phyloP scores from a whole-genome alignment of 768 basidiomycete species.

The Lactarius sanguifluus region DNA sequence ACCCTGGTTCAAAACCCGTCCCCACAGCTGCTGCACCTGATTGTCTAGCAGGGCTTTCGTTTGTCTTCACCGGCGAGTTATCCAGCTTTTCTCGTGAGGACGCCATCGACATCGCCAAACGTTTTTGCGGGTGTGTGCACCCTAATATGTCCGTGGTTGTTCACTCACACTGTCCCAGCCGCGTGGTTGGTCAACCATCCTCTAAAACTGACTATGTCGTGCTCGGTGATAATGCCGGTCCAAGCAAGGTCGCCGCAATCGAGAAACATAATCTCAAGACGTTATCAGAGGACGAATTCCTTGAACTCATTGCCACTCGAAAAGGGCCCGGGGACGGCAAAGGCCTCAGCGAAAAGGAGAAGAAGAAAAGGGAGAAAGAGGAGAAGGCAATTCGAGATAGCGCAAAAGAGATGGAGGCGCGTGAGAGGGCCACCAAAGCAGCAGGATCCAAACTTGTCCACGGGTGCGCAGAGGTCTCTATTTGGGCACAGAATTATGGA shows the following conservation, averaged over 20 bases:
- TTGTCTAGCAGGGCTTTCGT: conserved; percentile 80
- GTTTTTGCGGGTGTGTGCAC: conserved; percentile 79
- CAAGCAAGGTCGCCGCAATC: conserved; percentile 83
- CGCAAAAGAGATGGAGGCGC: conserved; percentile 76
- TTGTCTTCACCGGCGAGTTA: conserved; percentile 96
- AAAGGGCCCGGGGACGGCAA: conserved; percentile 46
- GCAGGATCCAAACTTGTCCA: conserved; percentile 24
- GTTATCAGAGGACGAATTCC: conserved; percentile 83
- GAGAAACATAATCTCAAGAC: conserved; percentile 75
- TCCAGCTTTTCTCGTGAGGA: conserved; percentile 86
- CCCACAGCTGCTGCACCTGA: conserved; percentile 75
- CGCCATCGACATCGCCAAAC: conserved; percentile 83
- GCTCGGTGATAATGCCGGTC: conserved; percentile 84
- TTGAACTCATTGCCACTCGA: conserved; percentile 76
- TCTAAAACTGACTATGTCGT: conserved; percentile 89
- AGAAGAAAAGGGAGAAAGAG: conserved; percentile 80
- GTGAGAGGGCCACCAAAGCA: conserved; percentile 49
- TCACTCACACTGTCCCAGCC: conserved; percentile 46
- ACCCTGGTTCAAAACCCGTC: conserved; percentile 56
- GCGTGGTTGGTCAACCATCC: conserved; percentile 85
- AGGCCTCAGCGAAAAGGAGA: conserved; percentile 71
- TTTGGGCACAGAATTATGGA: background rate
- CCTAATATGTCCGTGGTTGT: background rate
- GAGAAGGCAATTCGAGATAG: conserved; percentile 67
- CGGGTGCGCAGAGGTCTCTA: conserved; percentile 30